Evolutionary conservation across 352 stramenopile genomes (phyloP).

Genomic region (Globisporangium canariense): DNA sequence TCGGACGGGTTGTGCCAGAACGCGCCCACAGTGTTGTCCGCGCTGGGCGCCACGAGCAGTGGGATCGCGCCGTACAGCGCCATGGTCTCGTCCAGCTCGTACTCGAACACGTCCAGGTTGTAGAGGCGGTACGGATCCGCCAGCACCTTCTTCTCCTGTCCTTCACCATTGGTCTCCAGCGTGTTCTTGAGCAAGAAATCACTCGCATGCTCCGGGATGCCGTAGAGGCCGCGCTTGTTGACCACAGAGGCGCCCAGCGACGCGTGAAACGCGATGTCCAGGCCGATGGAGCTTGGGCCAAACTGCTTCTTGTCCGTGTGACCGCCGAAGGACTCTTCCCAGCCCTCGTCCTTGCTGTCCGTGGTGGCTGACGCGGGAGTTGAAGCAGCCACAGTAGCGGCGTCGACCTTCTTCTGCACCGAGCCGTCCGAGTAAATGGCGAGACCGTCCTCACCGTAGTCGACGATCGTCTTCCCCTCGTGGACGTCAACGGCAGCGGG

Average conservation of each 20-base stretch:
- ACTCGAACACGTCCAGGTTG: constrained; percentile 99
- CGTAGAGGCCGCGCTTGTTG: constrained; percentile 85
- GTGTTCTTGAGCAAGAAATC: constrained; percentile 94
- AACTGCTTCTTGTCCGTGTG: constrained; percentile 89
- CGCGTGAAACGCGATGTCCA: constrained; percentile 93
- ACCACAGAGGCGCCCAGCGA: constrained; percentile 31
- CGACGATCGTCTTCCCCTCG: constrained; percentile 91
- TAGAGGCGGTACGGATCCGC: constrained; percentile 98
- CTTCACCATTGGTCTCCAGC: constrained; percentile 22
- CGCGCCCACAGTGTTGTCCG: constrained; percentile 86
- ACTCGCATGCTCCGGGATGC: constrained; percentile 97
- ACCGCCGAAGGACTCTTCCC: constrained; percentile 94
- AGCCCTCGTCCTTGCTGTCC: constrained; percentile 74
- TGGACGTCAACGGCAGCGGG: constrained; percentile 63
- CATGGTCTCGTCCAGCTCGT: constrained; percentile 98
- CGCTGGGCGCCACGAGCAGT: constrained; percentile 62
- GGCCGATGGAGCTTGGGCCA: constrained; percentile 91
- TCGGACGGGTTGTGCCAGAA: constrained; percentile 99
- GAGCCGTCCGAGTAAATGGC: constrained; percentile 96
- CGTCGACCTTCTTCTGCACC: constrained; percentile 40
- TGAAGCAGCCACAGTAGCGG: constrained; percentile 19
- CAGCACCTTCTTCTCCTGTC: constrained; percentile 28
- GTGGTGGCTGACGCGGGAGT: constrained; percentile 9
- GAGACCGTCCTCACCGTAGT: constrained; percentile 97
- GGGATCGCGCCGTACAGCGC: constrained; percentile 94